Evolutionary conservation across 768 basidiomycete genomes (phyloP), one percentile per base, ranked within the genome.

Genomic region (Psilocybe subaeruginosa): DNA sequence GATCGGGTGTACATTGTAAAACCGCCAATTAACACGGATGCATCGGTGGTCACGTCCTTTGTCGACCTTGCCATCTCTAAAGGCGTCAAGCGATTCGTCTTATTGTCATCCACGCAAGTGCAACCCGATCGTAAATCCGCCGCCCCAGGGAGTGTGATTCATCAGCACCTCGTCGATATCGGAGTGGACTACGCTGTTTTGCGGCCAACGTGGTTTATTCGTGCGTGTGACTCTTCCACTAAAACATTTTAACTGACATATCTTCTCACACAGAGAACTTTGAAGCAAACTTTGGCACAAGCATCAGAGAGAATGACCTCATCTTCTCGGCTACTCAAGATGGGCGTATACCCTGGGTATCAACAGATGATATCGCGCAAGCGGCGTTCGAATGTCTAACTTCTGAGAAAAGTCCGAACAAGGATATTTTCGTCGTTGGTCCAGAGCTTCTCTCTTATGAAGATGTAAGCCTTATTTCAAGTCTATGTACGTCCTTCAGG

Each of bases 11-110:
- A 67, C 60, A 51, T 74, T 27, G 56, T 73, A 2, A 61, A 61
- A 4, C 62, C 66, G 9, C 30, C 35, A 3, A 30, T 61, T 16
- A 3, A 46, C 29, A 65, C 70, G 45, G 43, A 59, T n/a, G 55
- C 62, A 23, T 29, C 60, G 1, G 31, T 54, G n/a, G 60, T 73
- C 53, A 69, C 68, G 35, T 57, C 67, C 2, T 73, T 74, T 59
- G 66, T 75, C 60, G 72, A 75, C 11, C 54, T 70, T 16, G 71
- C 73, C 5, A 53, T 68, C 8, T 45, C 53, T 2, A 69, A 69
- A 47, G 74, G 74, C 3, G 72, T 76, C 29, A 74, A 71, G 59
- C 64, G 74, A 1, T 69, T 75, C 48, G 73, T 74, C 11, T 52
- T 72, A 8, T 11, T 75, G 47, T 73, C 72, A 33, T 67, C 70